Conservation (phyloP, 345 rosid genomes). For the Litchi chinensis region DNA sequence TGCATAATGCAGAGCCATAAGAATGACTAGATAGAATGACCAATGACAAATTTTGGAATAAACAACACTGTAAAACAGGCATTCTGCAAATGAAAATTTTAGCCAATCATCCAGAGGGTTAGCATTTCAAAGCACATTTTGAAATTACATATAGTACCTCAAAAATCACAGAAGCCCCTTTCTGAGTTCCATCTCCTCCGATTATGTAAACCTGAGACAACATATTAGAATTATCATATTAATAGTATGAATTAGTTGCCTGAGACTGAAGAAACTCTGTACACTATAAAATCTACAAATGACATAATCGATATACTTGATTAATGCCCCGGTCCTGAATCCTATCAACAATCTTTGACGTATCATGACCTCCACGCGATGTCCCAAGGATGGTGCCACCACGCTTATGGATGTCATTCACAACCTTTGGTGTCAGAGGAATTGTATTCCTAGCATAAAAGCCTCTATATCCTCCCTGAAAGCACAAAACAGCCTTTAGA, state of each 20-base stretch:
- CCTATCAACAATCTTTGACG: slow-evolving; percentile 85
- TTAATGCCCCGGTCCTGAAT: slow-evolving; percentile 94
- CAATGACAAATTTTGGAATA: background rate
- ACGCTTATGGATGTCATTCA: slow-evolving; percentile 86
- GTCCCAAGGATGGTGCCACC: slow-evolving; percentile 90
- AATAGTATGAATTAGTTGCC: background rate
- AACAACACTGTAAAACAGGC: background rate
- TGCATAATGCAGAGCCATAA: slow-evolving; percentile 18
- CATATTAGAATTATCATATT: background rate
- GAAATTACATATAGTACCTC: slow-evolving; percentile 48
- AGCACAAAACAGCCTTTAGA: background rate
- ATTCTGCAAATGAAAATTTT: background rate
- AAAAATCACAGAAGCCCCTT: slow-evolving; percentile 74
- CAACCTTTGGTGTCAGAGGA: slow-evolving; percentile 61
- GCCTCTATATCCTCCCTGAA: slow-evolving; percentile 88
- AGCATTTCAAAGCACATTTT: background rate
- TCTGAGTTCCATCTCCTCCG: slow-evolving; percentile 95
- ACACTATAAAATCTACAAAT: background rate
- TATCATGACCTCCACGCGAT: slow-evolving; percentile 84
- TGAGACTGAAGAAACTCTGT: background rate
- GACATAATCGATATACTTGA: slow-evolving; percentile 46
- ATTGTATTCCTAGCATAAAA: slow-evolving; percentile 81
- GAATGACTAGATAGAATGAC: slow-evolving; percentile 1
- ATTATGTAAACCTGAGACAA: slow-evolving; percentile 68
- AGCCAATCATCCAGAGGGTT: background rate